Conservation (phyloP, 331 rosid species). For the Telfairia occidentalis region DNA sequence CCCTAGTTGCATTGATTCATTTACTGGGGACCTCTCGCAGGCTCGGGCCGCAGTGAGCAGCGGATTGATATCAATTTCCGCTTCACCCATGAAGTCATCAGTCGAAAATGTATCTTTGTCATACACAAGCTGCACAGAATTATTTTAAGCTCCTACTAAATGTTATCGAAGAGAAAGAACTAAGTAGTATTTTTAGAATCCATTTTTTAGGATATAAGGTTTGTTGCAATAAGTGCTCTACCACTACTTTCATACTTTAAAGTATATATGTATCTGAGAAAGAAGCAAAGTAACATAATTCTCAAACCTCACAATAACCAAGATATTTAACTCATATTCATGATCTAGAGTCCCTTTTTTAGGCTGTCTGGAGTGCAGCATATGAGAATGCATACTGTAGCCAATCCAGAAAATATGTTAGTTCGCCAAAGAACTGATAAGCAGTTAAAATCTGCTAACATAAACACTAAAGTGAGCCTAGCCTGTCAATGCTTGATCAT, state of each 20-base stretch:
- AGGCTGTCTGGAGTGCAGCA: not conserved
- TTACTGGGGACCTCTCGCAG: constrained; percentile 34
- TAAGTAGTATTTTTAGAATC: not conserved
- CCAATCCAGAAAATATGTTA: not conserved
- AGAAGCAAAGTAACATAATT: not conserved
- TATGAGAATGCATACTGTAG: not conserved
- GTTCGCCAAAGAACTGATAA: not conserved
- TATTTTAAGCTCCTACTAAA: constrained; percentile 2
- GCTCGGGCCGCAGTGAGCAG: constrained; percentile 65
- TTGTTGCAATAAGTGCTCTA: not conserved
- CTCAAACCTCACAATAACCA: not conserved
- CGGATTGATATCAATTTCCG: constrained; percentile 89
- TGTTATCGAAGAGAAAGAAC: not conserved
- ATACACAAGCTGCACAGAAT: constrained; percentile 57
- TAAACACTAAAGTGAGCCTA: not conserved
- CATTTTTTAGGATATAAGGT: not conserved
- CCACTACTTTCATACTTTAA: not conserved
- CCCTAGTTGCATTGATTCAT: constrained; percentile 43
- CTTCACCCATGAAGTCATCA: constrained; percentile 95
- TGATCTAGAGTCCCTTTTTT: not conserved
- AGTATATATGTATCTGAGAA: not conserved
- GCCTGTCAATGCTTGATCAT: not conserved
- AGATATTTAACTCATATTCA: not conserved
- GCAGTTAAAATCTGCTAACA: not conserved
- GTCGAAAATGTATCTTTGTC: constrained; percentile 79